Evolutionary conservation across 2,329 filamentous ascomycete species (phyloP).

Genomic region (Fusarium sp.): DNA sequence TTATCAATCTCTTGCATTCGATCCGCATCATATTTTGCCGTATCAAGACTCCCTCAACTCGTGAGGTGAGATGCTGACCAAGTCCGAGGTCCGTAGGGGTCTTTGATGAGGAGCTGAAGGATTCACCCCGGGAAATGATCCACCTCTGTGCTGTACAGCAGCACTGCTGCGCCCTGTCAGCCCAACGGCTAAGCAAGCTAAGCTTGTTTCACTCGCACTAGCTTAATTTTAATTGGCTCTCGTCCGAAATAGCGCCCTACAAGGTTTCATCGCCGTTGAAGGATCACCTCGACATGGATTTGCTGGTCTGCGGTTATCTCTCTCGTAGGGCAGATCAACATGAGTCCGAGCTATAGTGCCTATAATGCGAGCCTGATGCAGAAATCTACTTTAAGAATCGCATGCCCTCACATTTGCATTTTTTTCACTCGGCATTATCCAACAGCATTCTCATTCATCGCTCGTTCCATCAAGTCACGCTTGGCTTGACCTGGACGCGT

Average conservation of each 20-base stretch:
- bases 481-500: too few relatives aligned
- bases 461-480: background rate
- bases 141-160: background rate
- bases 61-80: background rate
- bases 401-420: background rate
- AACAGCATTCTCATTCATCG: background rate
- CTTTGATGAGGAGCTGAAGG: background rate
- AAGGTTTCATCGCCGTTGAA: constrained; percentile 9
- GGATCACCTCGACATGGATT: background rate
- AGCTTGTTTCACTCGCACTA: constrained; percentile 3
- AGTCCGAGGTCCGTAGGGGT: constrained; percentile 30
- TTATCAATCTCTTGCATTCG: too few relatives aligned
- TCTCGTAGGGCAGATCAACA: constrained; percentile 15
- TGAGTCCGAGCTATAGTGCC: constrained; percentile 21
- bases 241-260: background rate
- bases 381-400: background rate
- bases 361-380: constrained; percentile 5
- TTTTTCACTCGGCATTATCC: background rate
- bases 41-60: too few relatives aligned
- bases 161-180: constrained; percentile 25
- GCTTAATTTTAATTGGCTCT: background rate
- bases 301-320: background rate
- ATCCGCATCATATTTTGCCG: too few relatives aligned
- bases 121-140: background rate
- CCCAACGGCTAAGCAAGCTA: background rate